These are phyloP conservation scores for Kingdonia uniflora DNA, from an alignment of 164 flowering plant genomes.

Conservation along the genomic window DNA sequence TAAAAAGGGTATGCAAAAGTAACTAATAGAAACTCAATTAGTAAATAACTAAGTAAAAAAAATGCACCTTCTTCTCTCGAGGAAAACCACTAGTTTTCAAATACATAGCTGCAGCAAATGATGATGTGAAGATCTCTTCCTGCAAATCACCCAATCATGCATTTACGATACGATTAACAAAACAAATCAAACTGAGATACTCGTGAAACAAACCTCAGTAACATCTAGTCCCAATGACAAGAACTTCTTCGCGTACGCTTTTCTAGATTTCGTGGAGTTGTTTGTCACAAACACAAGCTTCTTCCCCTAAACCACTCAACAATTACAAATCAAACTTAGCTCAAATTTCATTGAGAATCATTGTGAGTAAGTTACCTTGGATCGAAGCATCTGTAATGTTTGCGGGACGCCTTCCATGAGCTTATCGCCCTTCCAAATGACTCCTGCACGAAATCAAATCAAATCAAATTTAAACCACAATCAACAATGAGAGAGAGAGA, in stretches of 20 bases:
- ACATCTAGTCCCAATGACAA: slow-evolving; percentile 58
- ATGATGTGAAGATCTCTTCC: slow-evolving; percentile 93
- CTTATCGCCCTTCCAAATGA: slow-evolving; percentile 88
- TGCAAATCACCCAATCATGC: slow-evolving; percentile 19
- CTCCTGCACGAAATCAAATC: slow-evolving; percentile 44
- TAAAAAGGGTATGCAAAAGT: too few species aligned
- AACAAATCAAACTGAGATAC: background rate
- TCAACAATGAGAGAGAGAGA: background rate
- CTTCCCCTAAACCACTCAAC: slow-evolving; percentile 47
- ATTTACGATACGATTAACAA: background rate
- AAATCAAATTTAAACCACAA: background rate
- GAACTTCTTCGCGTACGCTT: slow-evolving; percentile 67
- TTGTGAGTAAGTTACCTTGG: too few species aligned
- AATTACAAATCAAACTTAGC: too few species aligned
- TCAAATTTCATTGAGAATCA: too few species aligned
- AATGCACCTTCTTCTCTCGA: slow-evolving; percentile 74
- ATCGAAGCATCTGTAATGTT: slow-evolving; percentile 64
- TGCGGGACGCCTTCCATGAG: slow-evolving; percentile 73
- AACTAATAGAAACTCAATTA: too few species aligned
- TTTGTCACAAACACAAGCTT: slow-evolving; percentile 84
- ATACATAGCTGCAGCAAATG: slow-evolving; percentile 97
- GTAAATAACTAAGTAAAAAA: too few species aligned
- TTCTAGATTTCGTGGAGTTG: slow-evolving; percentile 75
- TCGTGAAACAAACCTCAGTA: slow-evolving; percentile 37
- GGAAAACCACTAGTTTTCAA: slow-evolving; percentile 71